phyloP scores from a whole-genome alignment of 805 yeast species.

The Barnettozyma siamensis region DNA sequence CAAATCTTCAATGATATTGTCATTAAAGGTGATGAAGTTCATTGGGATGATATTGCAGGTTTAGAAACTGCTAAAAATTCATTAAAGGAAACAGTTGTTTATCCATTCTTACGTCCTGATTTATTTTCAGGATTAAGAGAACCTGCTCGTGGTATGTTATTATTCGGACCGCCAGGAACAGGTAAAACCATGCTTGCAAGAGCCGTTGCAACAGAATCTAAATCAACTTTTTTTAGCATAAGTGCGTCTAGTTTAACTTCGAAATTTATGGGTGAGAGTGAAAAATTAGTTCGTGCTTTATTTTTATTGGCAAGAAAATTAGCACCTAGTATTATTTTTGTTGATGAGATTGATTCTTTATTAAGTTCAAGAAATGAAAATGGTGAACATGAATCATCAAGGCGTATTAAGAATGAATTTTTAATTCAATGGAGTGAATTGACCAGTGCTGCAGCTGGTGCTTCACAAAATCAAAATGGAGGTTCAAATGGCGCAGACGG shows the following conservation, averaged over 20 bases:
- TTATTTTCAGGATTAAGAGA: slow-evolving; percentile 49
- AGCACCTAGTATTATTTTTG: slow-evolving; percentile 91
- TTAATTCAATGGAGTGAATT: slow-evolving; percentile 93
- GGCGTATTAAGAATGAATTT: slow-evolving; percentile 91
- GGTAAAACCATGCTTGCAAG: slow-evolving; percentile 98
- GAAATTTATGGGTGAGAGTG: slow-evolving; percentile 78
- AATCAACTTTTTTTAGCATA: slow-evolving; percentile 88
- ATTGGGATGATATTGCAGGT: slow-evolving; percentile 97
- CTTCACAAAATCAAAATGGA: slow-evolving; percentile 30
- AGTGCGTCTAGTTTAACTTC: slow-evolving; percentile 89
- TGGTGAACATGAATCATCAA: slow-evolving; percentile 79
- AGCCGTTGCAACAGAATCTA: slow-evolving; percentile 95
- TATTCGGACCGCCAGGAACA: slow-evolving; percentile 98
- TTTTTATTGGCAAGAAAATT: slow-evolving; percentile 79
- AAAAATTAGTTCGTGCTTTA: slow-evolving; percentile 84
- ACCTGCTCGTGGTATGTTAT: slow-evolving; percentile 92
- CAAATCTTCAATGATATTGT: slow-evolving; percentile 88
- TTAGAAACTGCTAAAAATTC: slow-evolving; percentile 81
- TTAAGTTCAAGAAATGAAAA: slow-evolving; percentile 73
- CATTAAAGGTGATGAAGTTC: slow-evolving; percentile 86
- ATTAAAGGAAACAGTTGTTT: slow-evolving; percentile 56
- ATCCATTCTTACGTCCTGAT: background rate
- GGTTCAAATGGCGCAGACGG: slow-evolving; percentile 13
- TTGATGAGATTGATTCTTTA: slow-evolving; percentile 93
- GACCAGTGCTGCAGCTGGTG: slow-evolving; percentile 73